Evolutionary conservation across 148 eudicot species (phyloP).

Genomic region (Rhododendron williamsianum): DNA sequence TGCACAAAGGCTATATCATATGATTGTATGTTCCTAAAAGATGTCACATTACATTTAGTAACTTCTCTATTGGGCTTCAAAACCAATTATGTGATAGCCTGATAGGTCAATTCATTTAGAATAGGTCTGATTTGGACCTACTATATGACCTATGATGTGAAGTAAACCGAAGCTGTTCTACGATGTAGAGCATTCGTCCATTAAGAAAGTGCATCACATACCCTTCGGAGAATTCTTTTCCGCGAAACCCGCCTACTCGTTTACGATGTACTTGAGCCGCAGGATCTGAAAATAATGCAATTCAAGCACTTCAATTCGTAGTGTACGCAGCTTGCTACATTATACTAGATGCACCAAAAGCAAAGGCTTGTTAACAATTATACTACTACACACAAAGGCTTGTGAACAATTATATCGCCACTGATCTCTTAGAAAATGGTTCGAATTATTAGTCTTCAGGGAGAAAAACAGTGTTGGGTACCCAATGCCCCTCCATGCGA

Average conservation of each 20-base stretch:
- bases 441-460: not conserved
- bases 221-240: conserved; percentile 90
- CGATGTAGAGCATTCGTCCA: not conserved
- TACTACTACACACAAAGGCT: not conserved
- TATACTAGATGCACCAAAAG: not conserved
- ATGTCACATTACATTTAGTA: not conserved
- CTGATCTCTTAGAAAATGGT: not conserved
- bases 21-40: not conserved
- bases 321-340: not conserved
- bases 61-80: not conserved
- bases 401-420: not conserved
- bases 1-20: conserved; percentile 14
- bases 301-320: not conserved
- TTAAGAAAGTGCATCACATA: conserved; percentile 18
- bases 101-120: not conserved
- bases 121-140: not conserved
- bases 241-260: conserved; percentile 73
- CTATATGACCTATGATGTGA: not conserved
- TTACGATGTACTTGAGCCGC: conserved; percentile 49
- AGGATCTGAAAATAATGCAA: conserved; percentile 44
- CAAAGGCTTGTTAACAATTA: not conserved
- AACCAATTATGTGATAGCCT: not conserved
- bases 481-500: not conserved
- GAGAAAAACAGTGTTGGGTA: not conserved
- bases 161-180: not conserved